Evolutionary conservation across 2,329 filamentous ascomycete species (phyloP).

Genomic region (Fusarium denticulatum): DNA sequence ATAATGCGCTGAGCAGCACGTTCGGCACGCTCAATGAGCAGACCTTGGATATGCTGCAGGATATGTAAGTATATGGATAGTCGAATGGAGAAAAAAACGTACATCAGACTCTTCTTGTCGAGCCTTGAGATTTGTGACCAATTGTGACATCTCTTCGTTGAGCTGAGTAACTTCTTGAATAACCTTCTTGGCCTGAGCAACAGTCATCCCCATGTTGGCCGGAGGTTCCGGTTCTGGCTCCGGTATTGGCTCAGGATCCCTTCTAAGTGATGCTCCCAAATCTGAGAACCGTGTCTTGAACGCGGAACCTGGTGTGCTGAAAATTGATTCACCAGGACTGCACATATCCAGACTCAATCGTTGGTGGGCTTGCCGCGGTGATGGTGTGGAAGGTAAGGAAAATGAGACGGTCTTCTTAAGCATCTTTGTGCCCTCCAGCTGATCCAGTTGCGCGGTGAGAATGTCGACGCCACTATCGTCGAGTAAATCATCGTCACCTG

Average conservation of each 20-base stretch:
- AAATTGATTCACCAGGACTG: slow-evolving; percentile 46
- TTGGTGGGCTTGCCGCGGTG: slow-evolving; percentile 27
- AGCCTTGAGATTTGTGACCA: slow-evolving; percentile 61
- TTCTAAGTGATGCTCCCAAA: slow-evolving; percentile 50
- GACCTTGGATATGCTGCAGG: slow-evolving; percentile 66
- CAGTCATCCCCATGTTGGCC: slow-evolving; percentile 47
- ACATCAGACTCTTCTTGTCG: slow-evolving; percentile 70
- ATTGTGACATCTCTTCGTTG: slow-evolving; percentile 59
- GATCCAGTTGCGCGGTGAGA: slow-evolving; percentile 53
- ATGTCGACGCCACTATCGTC: slow-evolving; percentile 50
- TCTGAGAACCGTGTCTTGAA: slow-evolving; percentile 54
- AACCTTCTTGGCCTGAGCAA: slow-evolving; percentile 50
- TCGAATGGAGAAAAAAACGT: slow-evolving; percentile 37
- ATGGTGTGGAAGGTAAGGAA: slow-evolving; percentile 32
- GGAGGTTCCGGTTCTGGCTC: slow-evolving; percentile 43
- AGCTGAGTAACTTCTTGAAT: slow-evolving; percentile 54
- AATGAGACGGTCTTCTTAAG: slow-evolving; percentile 39
- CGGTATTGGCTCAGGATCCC: slow-evolving; percentile 42
- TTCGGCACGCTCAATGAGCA: slow-evolving; percentile 68
- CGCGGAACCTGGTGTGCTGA: slow-evolving; percentile 49
- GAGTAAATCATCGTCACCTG: slow-evolving; percentile 46
- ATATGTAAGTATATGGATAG: slow-evolving; percentile 41
- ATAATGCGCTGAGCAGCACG: slow-evolving; percentile 67
- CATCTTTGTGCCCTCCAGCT: slow-evolving; percentile 39
- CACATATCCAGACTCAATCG: slow-evolving; percentile 42